phyloP scores from a whole-genome alignment of 768 basidiomycete species.

The Punctularia strigosozonata region DNA sequence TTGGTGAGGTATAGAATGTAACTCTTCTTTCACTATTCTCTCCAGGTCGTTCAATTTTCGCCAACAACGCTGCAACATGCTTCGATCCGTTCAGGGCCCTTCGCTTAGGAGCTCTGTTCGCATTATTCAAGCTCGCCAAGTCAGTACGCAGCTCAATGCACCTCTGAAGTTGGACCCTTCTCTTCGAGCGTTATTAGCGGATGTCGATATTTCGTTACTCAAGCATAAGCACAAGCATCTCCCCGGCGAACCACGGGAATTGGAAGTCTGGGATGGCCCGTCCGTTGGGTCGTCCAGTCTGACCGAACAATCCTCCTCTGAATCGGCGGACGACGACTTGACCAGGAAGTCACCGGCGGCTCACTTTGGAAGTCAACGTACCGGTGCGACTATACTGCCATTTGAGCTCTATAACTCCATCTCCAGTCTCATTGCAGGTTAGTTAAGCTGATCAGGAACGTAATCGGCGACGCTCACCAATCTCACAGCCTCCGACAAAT shows the following conservation, averaged over 20 bases:
- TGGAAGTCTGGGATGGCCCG: too few relatives aligned
- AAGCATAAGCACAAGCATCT: constrained; percentile 18
- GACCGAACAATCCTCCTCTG: too few relatives aligned
- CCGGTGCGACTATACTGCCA: constrained; percentile 66
- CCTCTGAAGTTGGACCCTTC: constrained; percentile 56
- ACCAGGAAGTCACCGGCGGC: constrained; percentile 73
- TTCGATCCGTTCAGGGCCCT: constrained; percentile 5
- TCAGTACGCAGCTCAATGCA: constrained; percentile 44
- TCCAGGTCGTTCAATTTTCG: too few relatives aligned
- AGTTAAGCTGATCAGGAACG: constrained; percentile 5
- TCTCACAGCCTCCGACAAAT: constrained; percentile 48
- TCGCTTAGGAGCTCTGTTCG: too few relatives aligned
- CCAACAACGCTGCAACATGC: constrained; percentile 4
- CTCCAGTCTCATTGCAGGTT: constrained; percentile 55
- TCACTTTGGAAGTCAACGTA: constrained; percentile 58
- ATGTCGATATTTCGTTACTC: constrained; percentile 54
- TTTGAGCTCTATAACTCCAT: constrained; percentile 60
- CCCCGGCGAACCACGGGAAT: constrained; percentile 22
- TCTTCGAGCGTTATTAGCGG: constrained; percentile 46
- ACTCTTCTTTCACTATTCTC: too few relatives aligned
- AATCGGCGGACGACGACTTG: constrained; percentile 17
- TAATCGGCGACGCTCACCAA: constrained; percentile 4
- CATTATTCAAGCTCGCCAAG: constrained; percentile 12
- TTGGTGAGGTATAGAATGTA: too few relatives aligned
- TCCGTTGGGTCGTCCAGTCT: too few relatives aligned